Evolutionary conservation across 176 grass and related monocot species (phyloP).

Genomic region (Zoysia pacifica): DNA sequence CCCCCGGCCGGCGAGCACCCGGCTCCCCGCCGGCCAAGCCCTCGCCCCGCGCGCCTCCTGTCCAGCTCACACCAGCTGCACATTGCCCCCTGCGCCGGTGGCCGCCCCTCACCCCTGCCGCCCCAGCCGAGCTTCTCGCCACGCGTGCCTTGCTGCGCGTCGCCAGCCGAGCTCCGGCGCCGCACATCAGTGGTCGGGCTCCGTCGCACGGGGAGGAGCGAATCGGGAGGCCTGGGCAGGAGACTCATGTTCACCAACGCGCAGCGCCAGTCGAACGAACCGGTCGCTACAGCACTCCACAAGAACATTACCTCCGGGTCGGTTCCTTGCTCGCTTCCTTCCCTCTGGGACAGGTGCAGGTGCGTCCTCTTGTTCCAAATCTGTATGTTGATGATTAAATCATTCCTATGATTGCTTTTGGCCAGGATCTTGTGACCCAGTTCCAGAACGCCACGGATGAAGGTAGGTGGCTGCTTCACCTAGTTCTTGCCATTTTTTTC

Average conservation of each 20-base stretch:
- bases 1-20: too few relatives aligned
- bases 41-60: too few relatives aligned
- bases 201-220: background rate
- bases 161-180: too few relatives aligned
- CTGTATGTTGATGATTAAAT: background rate
- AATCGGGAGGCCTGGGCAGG: background rate
- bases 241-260: conserved; percentile 74
- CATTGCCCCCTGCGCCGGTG: too few relatives aligned
- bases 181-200: too few relatives aligned
- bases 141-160: too few relatives aligned
- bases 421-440: conserved; percentile 78
- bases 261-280: conserved; percentile 78
- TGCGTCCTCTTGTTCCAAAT: background rate
- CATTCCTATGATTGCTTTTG: background rate
- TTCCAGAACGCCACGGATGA: conserved; percentile 73
- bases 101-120: too few relatives aligned
- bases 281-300: conserved; percentile 61
- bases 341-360: background rate
- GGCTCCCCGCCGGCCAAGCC: too few relatives aligned
- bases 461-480: conserved; percentile 44
- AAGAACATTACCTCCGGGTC: conserved; percentile 80
- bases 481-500: background rate
- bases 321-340: background rate
- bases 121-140: too few relatives aligned
- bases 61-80: too few relatives aligned